A percentile compares a stretch with the other conserved stretches of the same genome.
These are phyloP conservation scores for Carallia pectinifolia DNA, from an alignment of 345 rosid genomes.

Conservation along the genomic window DNA sequence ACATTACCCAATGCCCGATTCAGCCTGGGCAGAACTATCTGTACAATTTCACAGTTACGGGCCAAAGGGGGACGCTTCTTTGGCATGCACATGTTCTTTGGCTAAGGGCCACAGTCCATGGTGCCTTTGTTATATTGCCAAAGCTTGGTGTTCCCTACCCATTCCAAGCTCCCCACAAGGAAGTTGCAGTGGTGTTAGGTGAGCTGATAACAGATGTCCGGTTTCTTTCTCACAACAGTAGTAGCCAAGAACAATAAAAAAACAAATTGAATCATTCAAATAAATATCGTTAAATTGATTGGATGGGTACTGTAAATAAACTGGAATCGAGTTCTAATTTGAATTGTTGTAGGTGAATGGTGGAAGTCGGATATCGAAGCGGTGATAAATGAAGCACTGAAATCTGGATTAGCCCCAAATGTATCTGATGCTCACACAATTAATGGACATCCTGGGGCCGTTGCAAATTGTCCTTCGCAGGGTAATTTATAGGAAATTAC, in stretches of 20 bases:
- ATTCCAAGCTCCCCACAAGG: conserved; percentile 53
- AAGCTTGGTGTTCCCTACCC: conserved; percentile 65
- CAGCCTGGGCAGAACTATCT: conserved; percentile 53
- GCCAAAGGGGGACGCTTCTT: conserved; percentile 67
- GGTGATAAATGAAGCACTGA: conserved; percentile 45
- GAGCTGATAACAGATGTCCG: background rate
- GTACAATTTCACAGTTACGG: conserved; percentile 57
- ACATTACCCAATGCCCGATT: conserved; percentile 77
- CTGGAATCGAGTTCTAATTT: background rate
- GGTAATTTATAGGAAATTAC: conserved; percentile 16
- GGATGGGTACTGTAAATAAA: too few species aligned
- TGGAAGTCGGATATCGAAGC: conserved; percentile 67
- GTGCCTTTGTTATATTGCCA: conserved; percentile 65
- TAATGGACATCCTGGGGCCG: conserved; percentile 61
- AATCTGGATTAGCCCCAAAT: conserved; percentile 60
- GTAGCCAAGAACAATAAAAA: too few species aligned
- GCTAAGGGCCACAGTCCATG: conserved; percentile 68
- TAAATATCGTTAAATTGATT: too few species aligned
- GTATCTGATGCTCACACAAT: conserved; percentile 75
- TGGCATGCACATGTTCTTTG: conserved; percentile 78
- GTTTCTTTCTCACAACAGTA: background rate
- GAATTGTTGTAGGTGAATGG: conserved; percentile 58
- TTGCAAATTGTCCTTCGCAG: conserved; percentile 44
- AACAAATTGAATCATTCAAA: too few species aligned
- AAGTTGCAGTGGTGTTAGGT: conserved; percentile 56